Evolutionary conservation across 495 filamentous ascomycete genomes (phyloP).

Genomic region (Aspergillus bridgeri): DNA sequence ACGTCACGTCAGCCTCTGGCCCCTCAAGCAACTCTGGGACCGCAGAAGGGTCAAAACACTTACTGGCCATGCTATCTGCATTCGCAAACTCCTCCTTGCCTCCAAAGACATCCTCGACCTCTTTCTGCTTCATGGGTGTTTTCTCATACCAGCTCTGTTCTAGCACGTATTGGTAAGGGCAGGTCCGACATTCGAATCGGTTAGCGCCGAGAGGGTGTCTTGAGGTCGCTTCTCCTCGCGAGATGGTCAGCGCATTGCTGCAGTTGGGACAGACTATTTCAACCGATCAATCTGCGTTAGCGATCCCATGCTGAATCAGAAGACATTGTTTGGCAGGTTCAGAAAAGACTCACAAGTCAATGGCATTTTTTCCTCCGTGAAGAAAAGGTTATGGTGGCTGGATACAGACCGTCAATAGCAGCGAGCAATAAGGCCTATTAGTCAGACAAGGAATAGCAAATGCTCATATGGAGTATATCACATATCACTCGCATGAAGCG

Average conservation of each 20-base stretch:
- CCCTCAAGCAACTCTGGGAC: not conserved
- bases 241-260: slow-evolving; percentile 79
- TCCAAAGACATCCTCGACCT: slow-evolving; percentile 88
- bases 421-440: not conserved
- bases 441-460: slow-evolving; percentile 2
- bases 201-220: slow-evolving; percentile 53
- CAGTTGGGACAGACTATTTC: slow-evolving; percentile 86
- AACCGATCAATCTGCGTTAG: slow-evolving; percentile 1
- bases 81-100: slow-evolving; percentile 85
- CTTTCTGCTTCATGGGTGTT: slow-evolving; percentile 67
- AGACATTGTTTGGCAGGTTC: not conserved
- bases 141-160: slow-evolving; percentile 71
- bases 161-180: slow-evolving; percentile 81
- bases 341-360: slow-evolving; percentile 38
- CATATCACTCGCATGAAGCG: not conserved
- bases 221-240: slow-evolving; percentile 50
- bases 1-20: slow-evolving; percentile 11
- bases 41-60: slow-evolving; percentile 18
- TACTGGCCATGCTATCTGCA: slow-evolving; percentile 71
- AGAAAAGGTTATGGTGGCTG: not conserved
- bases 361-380: slow-evolving; percentile 27
- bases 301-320: not conserved
- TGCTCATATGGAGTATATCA: not conserved
- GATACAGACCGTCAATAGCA: not conserved
- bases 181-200: slow-evolving; percentile 88